phyloP scores from a whole-genome alignment of 768 basidiomycete species.

The Rhizopogon vesiculosus region DNA sequence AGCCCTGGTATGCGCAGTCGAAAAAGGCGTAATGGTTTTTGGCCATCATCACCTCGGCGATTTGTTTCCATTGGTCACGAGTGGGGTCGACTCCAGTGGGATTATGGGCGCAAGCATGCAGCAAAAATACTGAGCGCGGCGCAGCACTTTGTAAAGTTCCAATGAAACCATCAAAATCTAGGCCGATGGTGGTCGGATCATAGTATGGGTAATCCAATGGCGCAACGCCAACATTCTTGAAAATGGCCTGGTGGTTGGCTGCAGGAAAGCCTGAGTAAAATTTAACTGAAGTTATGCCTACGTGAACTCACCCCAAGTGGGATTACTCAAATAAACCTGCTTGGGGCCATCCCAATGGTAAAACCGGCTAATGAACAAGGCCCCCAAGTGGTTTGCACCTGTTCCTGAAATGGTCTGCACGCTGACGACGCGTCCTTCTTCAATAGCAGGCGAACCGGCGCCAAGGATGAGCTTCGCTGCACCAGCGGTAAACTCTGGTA shows the following conservation, averaged over 20 bases:
- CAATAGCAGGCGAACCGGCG: conserved; percentile 60
- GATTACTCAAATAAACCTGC: conserved; percentile 80
- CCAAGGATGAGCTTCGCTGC: conserved; percentile 85
- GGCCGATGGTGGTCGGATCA: conserved; percentile 81
- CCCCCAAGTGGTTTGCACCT: conserved; percentile 92
- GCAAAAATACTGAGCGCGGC: conserved; percentile 75
- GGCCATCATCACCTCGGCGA: conserved; percentile 66
- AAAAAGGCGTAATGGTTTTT: conserved; percentile 88
- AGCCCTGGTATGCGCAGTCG: conserved; percentile 96
- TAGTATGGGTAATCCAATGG: conserved; percentile 93
- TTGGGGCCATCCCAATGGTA: conserved; percentile 67
- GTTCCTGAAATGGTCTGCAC: conserved; percentile 96
- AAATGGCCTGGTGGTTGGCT: conserved; percentile 90
- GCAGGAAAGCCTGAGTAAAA: neutral
- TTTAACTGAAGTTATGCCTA: neutral
- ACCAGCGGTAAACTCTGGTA: conserved; percentile 74
- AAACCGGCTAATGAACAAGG: conserved; percentile 78
- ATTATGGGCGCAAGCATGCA: conserved; percentile 96
- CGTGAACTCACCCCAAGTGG: conserved; percentile 72
- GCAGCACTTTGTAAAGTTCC: conserved; percentile 58
- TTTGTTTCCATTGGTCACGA: conserved; percentile 73
- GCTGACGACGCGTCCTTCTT: conserved; percentile 66
- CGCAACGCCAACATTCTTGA: conserved; percentile 85
- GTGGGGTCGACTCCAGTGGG: conserved; percentile 97
- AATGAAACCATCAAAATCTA: conserved; percentile 74